Conservation (phyloP, 1,284 basidiomycete species). For the Cystobasidium slooffiae region DNA sequence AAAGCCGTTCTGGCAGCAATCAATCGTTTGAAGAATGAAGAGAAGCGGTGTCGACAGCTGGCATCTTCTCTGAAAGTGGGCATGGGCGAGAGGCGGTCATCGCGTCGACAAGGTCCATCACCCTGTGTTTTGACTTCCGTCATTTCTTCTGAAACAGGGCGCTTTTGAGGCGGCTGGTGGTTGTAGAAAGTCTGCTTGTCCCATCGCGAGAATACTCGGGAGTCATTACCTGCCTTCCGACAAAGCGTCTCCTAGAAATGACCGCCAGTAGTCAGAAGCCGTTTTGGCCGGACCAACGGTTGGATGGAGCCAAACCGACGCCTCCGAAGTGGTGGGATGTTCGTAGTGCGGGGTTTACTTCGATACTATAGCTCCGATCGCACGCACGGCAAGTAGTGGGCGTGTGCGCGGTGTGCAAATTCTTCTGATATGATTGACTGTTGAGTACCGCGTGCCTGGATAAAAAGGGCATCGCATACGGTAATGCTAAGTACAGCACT, state of each 20-base stretch:
- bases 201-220: too few species aligned
- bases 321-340: constrained; percentile 8
- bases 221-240: too few species aligned
- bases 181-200: neutral
- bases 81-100: neutral
- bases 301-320: neutral
- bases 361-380: neutral
- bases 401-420: neutral
- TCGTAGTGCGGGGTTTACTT: too few species aligned
- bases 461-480: too few species aligned
- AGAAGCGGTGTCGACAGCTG: constrained; percentile 9
- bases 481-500: too few species aligned
- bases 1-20: constrained; percentile 6
- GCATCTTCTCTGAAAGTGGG: neutral
- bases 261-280: neutral
- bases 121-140: neutral
- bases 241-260: neutral
- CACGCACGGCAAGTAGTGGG: neutral
- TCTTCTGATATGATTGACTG: neutral
- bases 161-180: neutral
- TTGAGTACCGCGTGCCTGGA: neutral
- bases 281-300: constrained; percentile 1
- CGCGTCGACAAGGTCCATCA: constrained; percentile 4
- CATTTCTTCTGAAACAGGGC: constrained; percentile 1
- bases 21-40: constrained; percentile 7